Conservation (phyloP, 2,329 filamentous ascomycete species). For the Arachnomyces sp. region DNA sequence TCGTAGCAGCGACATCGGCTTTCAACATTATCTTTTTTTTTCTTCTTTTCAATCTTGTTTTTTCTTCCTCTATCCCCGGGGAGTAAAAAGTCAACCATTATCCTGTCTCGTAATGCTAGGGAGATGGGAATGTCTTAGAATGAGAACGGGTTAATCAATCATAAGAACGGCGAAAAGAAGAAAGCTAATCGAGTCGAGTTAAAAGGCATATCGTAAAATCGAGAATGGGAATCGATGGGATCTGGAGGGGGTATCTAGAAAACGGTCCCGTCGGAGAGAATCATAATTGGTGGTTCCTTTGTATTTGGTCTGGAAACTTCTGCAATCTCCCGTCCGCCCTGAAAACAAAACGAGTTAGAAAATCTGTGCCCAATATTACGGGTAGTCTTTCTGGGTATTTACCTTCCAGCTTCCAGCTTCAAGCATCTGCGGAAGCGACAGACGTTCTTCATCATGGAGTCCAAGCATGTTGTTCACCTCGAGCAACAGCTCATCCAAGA, state of each 20-base stretch:
- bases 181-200: slow-evolving; percentile 15
- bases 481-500: slow-evolving; percentile 61
- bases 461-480: slow-evolving; percentile 63
- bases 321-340: slow-evolving; percentile 90
- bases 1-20: slow-evolving; percentile 18
- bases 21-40: slow-evolving; percentile 6
- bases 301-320: slow-evolving; percentile 94
- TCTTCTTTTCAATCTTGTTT: no score
- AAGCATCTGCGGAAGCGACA: slow-evolving; percentile 79
- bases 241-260: slow-evolving; percentile 51
- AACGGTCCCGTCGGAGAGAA: slow-evolving; percentile 91
- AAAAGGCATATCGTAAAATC: slow-evolving; percentile 2
- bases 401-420: slow-evolving; percentile 99
- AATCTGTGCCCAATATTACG: neutral
- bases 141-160: no score
- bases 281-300: slow-evolving; percentile 92
- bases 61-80: no score
- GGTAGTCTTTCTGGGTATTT: slow-evolving; percentile 23
- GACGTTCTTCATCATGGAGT: slow-evolving; percentile 59
- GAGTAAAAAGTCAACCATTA: no score
- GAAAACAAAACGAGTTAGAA: slow-evolving; percentile 26
- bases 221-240: no score
- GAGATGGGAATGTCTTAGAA: no score
- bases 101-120: no score
- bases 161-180: slow-evolving; percentile 4